These are phyloP conservation scores for Pinus taeda DNA, from an alignment of 75 land plant genomes.

Conservation along the genomic window DNA sequence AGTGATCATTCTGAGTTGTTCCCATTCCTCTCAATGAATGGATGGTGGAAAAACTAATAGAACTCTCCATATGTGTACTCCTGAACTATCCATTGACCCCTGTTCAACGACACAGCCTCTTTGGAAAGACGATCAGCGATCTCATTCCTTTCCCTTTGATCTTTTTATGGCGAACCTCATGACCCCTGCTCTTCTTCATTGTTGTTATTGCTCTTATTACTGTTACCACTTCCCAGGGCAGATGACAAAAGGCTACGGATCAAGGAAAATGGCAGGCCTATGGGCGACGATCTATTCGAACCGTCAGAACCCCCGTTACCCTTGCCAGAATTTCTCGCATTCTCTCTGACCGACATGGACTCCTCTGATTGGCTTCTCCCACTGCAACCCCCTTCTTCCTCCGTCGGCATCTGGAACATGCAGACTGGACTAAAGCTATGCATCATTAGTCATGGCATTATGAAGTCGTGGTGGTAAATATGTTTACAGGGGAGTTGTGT, in stretches of 20 bases:
- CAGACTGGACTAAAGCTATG: constrained; percentile 51
- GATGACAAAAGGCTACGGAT: not conserved
- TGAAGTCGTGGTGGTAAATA: constrained; percentile 34
- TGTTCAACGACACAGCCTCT: too few species aligned
- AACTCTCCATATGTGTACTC: too few species aligned
- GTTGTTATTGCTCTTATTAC: not conserved
- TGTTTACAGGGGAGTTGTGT: constrained; percentile 52
- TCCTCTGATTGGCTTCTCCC: constrained; percentile 8
- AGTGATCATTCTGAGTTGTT: too few species aligned
- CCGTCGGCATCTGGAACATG: constrained; percentile 32
- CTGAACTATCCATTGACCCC: too few species aligned
- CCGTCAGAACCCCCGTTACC: not conserved
- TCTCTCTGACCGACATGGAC: not conserved
- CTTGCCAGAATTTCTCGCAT: not conserved
- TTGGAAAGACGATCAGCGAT: too few species aligned
- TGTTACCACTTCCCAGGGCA: not conserved
- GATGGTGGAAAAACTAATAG: too few species aligned
- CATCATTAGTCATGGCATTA: constrained; percentile 39
- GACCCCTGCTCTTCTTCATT: not conserved
- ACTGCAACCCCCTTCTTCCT: constrained; percentile 12
- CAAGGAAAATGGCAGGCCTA: not conserved
- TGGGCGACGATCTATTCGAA: not conserved
- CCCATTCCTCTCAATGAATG: too few species aligned
- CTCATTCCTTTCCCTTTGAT: not conserved
- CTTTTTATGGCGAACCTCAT: not conserved